Conservation (phyloP, 2,329 filamentous ascomycete species). For the Furcasterigmium sp. region DNA sequence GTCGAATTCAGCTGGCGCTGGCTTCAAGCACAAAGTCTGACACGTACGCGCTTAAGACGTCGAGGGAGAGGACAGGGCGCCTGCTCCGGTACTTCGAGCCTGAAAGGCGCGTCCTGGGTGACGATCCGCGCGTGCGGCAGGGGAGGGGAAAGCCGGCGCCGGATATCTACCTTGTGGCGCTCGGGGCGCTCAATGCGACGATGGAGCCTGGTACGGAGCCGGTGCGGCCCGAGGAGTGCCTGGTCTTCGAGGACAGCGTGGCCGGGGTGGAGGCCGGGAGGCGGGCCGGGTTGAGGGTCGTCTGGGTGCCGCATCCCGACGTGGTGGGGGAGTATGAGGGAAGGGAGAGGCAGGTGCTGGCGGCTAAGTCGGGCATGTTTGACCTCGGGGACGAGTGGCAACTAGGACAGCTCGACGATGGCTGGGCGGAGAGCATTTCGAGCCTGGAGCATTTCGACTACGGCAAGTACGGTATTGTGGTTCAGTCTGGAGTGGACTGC, state of each 20-base stretch:
- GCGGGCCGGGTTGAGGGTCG: slow-evolving; percentile 66
- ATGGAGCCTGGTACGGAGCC: slow-evolving; percentile 37
- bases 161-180: slow-evolving; percentile 66
- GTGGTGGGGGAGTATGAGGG: slow-evolving; percentile 22
- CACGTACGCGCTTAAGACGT: slow-evolving; percentile 60
- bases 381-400: slow-evolving; percentile 19
- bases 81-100: slow-evolving; percentile 36
- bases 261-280: slow-evolving; percentile 66
- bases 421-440: slow-evolving; percentile 25
- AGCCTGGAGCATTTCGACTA: slow-evolving; percentile 30
- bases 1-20: slow-evolving; percentile 52
- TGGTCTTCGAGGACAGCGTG: slow-evolving; percentile 72
- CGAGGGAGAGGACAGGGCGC: slow-evolving; percentile 14
- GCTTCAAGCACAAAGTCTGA: slow-evolving; percentile 56
- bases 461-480: slow-evolving; percentile 19
- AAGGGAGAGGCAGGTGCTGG: slow-evolving; percentile 11
- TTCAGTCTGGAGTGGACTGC: neutral
- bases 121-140: slow-evolving; percentile 56
- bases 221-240: slow-evolving; percentile 60
- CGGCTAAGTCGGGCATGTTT: slow-evolving; percentile 8
- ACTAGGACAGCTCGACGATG: slow-evolving; percentile 25
- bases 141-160: slow-evolving; percentile 67
- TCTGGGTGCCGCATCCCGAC: slow-evolving; percentile 65
- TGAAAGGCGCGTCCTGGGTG: slow-evolving; percentile 55
- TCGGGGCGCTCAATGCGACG: slow-evolving; percentile 57